Percentiles rank a stretch among this genome's conserved stretches.
Evolutionary conservation across 2,329 filamentous ascomycete species (phyloP).

Genomic region (Alternaria sp.): DNA sequence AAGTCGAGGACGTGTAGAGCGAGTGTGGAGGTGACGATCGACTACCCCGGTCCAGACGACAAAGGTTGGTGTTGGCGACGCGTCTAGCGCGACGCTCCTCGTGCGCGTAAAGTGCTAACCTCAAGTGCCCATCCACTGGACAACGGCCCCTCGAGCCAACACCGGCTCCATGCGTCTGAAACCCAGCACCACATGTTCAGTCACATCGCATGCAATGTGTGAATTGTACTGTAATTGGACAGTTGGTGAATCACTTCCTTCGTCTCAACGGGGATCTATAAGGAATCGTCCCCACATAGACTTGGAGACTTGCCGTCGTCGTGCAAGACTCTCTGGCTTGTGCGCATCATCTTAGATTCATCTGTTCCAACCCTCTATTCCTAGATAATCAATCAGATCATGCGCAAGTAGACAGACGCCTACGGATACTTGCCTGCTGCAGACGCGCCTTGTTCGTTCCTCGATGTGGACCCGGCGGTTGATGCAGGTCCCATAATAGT

Average conservation of each 20-base stretch:
- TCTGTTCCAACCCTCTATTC: no score
- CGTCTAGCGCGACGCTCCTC: constrained; percentile 21
- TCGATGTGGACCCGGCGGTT: constrained; percentile 3
- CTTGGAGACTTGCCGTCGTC: neutral
- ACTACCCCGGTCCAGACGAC: constrained; percentile 16
- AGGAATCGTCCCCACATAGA: no score
- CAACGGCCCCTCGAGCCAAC: constrained; percentile 15
- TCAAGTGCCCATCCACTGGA: constrained; percentile 14
- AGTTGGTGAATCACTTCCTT: neutral
- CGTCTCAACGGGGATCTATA: no score
- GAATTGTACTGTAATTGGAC: neutral
- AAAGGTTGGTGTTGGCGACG: constrained; percentile 28
- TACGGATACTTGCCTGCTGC: neutral
- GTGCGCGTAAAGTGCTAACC: constrained; percentile 27
- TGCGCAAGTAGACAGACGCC: neutral
- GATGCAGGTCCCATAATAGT: constrained; percentile 14
- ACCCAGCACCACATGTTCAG: neutral
- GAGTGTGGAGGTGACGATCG: constrained; percentile 22
- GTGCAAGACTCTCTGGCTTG: neutral
- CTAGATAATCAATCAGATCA: neutral
- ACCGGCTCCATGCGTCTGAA: neutral
- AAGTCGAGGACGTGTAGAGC: constrained; percentile 9
- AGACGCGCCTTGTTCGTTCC: constrained; percentile 10
- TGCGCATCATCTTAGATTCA: neutral
- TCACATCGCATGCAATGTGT: neutral